Evolutionary conservation across 2,329 filamentous ascomycete species (phyloP).

Genomic region (Alternaria sp.): DNA sequence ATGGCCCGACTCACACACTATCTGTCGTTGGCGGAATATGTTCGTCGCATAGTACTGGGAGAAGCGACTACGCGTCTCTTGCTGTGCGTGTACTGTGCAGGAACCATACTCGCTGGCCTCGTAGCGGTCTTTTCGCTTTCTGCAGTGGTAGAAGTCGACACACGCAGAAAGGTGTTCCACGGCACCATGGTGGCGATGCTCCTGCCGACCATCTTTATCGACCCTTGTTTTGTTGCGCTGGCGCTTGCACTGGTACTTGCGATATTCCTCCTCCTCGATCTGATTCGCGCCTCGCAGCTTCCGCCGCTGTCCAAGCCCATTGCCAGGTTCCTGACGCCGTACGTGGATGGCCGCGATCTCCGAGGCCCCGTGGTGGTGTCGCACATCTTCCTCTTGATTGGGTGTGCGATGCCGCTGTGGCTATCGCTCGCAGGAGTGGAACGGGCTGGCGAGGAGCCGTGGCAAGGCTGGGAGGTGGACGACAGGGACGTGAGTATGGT

Average conservation of each 20-base stretch:
- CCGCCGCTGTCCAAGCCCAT: slow-evolving; percentile 87
- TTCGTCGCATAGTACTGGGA: slow-evolving; percentile 71
- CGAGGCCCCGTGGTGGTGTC: slow-evolving; percentile 93
- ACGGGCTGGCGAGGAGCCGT: slow-evolving; percentile 61
- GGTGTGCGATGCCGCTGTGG: slow-evolving; percentile 95
- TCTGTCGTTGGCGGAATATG: slow-evolving; percentile 59
- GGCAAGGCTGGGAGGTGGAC: slow-evolving; percentile 75
- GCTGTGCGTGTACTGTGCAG: slow-evolving; percentile 74
- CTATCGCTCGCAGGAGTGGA: slow-evolving; percentile 75
- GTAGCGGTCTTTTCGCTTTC: slow-evolving; percentile 76
- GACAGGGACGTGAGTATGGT: slow-evolving; percentile 85
- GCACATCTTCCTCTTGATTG: slow-evolving; percentile 93
- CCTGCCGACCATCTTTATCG: slow-evolving; percentile 82
- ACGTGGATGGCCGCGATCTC: slow-evolving; percentile 92
- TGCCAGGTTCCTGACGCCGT: slow-evolving; percentile 85
- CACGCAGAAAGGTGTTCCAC: slow-evolving; percentile 94
- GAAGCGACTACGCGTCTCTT: slow-evolving; percentile 81
- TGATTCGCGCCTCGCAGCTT: slow-evolving; percentile 88
- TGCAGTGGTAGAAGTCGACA: slow-evolving; percentile 87
- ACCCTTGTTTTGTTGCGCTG: slow-evolving; percentile 81
- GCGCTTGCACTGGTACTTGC: slow-evolving; percentile 80
- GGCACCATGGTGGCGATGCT: slow-evolving; percentile 99
- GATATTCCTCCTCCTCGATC: slow-evolving; percentile 85
- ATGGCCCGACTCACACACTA: slow-evolving; percentile 10
- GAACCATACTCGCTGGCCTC: slow-evolving; percentile 73